Base-by-base conservation (phyloP, 192 early-diverging fungal genomes). In the Kickxella alabastrina region DNA sequence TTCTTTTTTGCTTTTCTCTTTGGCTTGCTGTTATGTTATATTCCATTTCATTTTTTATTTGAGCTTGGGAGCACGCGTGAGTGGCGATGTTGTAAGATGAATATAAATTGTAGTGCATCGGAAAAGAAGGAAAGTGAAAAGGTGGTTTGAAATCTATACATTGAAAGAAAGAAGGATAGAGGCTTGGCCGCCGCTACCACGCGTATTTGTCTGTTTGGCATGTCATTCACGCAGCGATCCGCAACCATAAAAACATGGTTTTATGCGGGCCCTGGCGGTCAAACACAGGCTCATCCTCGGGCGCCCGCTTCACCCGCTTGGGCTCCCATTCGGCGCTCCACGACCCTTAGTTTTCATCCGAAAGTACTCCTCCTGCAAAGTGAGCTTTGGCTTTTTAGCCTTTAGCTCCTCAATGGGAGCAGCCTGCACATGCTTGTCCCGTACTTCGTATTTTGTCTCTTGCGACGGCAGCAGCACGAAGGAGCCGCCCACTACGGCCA, bases 391-490 rank as follows among this genome's bases (percentile, higher is more conserved):
- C 73, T 80, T 73, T 21, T 74, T 73, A 40, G 70, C 71, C 18
- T 74, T 65, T 45, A 80, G 51, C 50, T 87, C 78, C 36, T 87
- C 81, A 32, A 80, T 79, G 17, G 73, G 57, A 36, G 80, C 57
- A 65, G 56, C 35, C 47, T 79, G 62, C 6, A 79, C 60, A 27
- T 77, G 78, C 48, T 62, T 59, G 58, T 89, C 87, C 31, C 85
- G 79, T 32, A 85, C 77, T 61, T 93, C 88, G 52, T 86, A 90
- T 56, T 84, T 82, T 27, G 87, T 88, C 49, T 90, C 78, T 10
- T 87, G 85, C 18, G 90, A 63, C 23, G 84, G 79, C 22, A 83
- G 69, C 27, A 93, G 74, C 6, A 80, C 83, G 68, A 84, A 84
- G 8, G 87, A 84, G 37, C 83, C 88, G 25, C 65, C 83, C 14